Evolutionary conservation across 1,139 yeast genomes (phyloP).

Genomic region (Lodderomyces pseudojiufengensis): DNA sequence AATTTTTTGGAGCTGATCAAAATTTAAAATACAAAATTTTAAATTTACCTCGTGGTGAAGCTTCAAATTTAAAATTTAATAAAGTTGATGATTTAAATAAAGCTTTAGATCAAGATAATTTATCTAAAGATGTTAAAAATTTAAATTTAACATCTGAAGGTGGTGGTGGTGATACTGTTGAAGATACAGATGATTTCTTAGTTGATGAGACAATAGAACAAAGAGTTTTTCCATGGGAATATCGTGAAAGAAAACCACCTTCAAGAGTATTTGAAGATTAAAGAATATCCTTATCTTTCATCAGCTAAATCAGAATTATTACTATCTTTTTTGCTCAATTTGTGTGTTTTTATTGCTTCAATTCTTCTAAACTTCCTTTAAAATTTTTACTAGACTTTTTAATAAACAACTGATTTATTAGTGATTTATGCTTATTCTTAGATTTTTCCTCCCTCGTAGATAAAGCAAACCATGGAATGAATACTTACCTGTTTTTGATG

Average conservation of each 20-base stretch:
- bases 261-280: constrained; percentile 2
- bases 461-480: too few relatives aligned
- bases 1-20: constrained; percentile 16
- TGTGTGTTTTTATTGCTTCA: too few relatives aligned
- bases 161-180: not conserved
- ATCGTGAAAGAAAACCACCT: constrained; percentile 15
- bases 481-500: too few relatives aligned
- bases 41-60: constrained; percentile 31
- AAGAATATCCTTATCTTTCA: too few relatives aligned
- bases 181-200: too few relatives aligned
- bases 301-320: not conserved
- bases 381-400: too few relatives aligned
- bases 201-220: too few relatives aligned
- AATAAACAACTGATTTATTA: too few relatives aligned
- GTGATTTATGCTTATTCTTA: too few relatives aligned
- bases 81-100: constrained; percentile 12
- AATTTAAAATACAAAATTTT: constrained; percentile 16
- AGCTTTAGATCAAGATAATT: not conserved
- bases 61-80: constrained; percentile 28
- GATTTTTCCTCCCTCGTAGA: too few relatives aligned
- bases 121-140: not conserved
- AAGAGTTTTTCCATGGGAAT: constrained; percentile 47
- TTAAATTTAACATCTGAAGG: not conserved
- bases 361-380: too few relatives aligned
- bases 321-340: too few relatives aligned